A percentile compares a stretch with the other conserved stretches of the same genome.
These are phyloP conservation scores for Myotisia sp. DNA, from an alignment of 2,329 filamentous ascomycete species.

Conservation along the genomic window DNA sequence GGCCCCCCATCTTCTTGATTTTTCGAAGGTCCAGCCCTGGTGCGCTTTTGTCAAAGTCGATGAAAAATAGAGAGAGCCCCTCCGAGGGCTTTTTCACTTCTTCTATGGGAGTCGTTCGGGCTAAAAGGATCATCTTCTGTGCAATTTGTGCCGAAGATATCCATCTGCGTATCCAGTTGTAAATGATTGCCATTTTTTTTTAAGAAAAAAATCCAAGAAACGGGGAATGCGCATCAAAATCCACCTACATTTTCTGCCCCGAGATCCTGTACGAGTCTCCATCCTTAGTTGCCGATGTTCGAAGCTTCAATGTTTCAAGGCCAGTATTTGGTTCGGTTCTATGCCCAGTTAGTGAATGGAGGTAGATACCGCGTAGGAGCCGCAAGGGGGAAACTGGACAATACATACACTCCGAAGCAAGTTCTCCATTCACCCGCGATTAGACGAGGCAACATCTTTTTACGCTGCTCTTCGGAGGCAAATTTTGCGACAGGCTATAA, in stretches of 20 bases:
- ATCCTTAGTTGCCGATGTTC: constrained; percentile 48
- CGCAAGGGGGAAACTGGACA: neutral
- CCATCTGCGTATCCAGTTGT: constrained; percentile 41
- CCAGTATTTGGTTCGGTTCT: constrained; percentile 67
- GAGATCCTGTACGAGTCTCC: constrained; percentile 51
- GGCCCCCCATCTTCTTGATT: constrained; percentile 76
- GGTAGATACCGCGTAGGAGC: neutral
- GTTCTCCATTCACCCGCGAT: constrained; percentile 57
- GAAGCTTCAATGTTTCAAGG: constrained; percentile 59
- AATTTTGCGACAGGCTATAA: constrained; percentile 51
- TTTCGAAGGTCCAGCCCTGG: constrained; percentile 51
- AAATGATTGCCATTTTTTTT: no score
- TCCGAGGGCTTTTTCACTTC: constrained; percentile 56
- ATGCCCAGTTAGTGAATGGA: neutral
- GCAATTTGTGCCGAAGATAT: constrained; percentile 76
- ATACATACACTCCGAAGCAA: constrained; percentile 55
- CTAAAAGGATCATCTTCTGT: constrained; percentile 67
- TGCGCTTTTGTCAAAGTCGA: constrained; percentile 51
- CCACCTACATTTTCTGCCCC: constrained; percentile 55
- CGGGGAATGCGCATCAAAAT: neutral
- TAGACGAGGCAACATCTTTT: constrained; percentile 52
- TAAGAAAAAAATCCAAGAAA: no score
- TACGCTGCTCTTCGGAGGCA: constrained; percentile 49
- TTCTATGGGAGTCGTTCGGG: constrained; percentile 57
- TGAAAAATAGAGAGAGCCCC: constrained; percentile 66